These are phyloP conservation scores for Thuja plicata DNA, from an alignment of 83 land plant genomes.

Conservation along the genomic window DNA sequence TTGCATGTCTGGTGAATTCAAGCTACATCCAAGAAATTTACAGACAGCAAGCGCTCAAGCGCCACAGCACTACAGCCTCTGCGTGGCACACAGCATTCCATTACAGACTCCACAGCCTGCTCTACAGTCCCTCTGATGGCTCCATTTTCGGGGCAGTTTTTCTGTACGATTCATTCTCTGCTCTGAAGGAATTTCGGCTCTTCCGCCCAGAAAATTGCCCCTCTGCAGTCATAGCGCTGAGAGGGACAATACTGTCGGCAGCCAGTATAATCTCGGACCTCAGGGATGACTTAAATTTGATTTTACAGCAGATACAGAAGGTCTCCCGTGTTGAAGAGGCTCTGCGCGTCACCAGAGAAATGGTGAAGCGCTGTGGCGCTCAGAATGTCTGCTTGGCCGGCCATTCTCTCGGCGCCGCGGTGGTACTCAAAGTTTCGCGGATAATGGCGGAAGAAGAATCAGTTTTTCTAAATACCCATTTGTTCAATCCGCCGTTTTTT, in stretches of 20 bases:
- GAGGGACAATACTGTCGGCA: background rate
- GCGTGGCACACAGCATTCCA: background rate
- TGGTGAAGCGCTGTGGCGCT: background rate
- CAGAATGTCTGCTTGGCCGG: background rate
- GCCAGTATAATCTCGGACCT: slow-evolving; percentile 6
- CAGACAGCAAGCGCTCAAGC: background rate
- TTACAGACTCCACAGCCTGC: slow-evolving; percentile 5
- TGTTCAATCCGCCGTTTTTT: slow-evolving; percentile 16
- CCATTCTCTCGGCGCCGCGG: slow-evolving; percentile 15
- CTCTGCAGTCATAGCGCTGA: background rate
- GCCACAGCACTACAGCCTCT: background rate
- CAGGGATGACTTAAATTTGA: background rate
- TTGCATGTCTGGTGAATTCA: slow-evolving; percentile 4
- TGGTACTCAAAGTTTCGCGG: background rate
- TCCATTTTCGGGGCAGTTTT: background rate
- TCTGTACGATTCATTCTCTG: background rate
- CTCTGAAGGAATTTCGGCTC: background rate
- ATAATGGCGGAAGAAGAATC: background rate
- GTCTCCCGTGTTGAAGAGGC: slow-evolving; percentile 1
- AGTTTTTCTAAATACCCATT: background rate
- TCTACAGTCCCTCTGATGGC: background rate
- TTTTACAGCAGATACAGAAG: slow-evolving; percentile 1
- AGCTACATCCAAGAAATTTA: background rate
- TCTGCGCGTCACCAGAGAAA: background rate
- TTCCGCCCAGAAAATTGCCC: background rate